Percentiles rank a stretch among this genome's conserved stretches.
These are phyloP conservation scores for Polygonum maritimum DNA, from an alignment of 148 eudicot species.

Conservation along the genomic window DNA sequence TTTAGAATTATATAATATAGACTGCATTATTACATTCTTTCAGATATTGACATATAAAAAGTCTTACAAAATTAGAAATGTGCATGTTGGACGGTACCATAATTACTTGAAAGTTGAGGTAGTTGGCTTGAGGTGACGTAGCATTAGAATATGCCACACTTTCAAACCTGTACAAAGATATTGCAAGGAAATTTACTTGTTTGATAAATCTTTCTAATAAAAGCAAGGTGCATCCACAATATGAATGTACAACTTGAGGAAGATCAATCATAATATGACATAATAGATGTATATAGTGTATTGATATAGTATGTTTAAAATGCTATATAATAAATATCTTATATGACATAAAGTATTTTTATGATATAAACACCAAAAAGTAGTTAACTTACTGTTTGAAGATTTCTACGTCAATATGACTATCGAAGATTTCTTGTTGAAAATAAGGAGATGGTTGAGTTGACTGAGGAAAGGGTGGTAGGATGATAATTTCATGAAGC, in stretches of 20 bases:
- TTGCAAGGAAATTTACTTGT: too few relatives aligned
- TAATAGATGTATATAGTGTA: too few relatives aligned
- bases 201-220: too few relatives aligned
- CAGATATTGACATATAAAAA: background rate
- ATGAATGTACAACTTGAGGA: too few relatives aligned
- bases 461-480: background rate
- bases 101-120: background rate
- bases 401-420: background rate
- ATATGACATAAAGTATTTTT: too few relatives aligned
- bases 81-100: background rate
- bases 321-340: too few relatives aligned
- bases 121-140: background rate
- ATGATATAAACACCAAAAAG: too few relatives aligned
- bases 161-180: background rate
- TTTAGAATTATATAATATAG: too few relatives aligned
- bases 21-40: too few relatives aligned
- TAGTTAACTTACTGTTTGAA: background rate
- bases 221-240: too few relatives aligned
- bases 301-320: too few relatives aligned
- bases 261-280: too few relatives aligned
- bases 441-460: background rate
- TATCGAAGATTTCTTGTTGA: background rate
- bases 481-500: background rate
- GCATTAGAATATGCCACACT: background rate
- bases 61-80: background rate